Evolutionary conservation across 2,329 filamentous ascomycete genomes (phyloP).

Genomic region (Myotisia sp.): DNA sequence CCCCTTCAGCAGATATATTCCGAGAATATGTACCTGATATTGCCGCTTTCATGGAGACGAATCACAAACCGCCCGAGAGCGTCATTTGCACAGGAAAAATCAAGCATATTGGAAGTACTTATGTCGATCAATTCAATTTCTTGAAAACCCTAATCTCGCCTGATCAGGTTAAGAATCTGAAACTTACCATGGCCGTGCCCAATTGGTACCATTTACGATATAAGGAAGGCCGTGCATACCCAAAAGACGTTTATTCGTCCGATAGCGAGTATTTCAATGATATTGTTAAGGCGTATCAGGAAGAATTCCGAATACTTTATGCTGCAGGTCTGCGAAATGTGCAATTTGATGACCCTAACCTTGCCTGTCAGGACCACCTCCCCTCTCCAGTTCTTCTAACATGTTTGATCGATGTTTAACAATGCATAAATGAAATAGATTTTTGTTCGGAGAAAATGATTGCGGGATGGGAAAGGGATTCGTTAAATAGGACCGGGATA

Average conservation of each 20-base stretch:
- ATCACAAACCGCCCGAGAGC: conserved; percentile 42
- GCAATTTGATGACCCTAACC: conserved; percentile 54
- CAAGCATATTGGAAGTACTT: conserved; percentile 42
- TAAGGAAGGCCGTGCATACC: conserved; percentile 42
- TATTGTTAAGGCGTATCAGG: conserved; percentile 51
- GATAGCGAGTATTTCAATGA: conserved; percentile 51
- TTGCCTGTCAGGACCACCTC: conserved; percentile 55
- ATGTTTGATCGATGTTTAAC: not conserved
- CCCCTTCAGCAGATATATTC: conserved; percentile 38
- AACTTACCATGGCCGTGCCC: conserved; percentile 53
- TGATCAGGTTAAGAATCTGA: conserved; percentile 49
- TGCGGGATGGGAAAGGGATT: conserved; percentile 52
- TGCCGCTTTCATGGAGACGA: conserved; percentile 46
- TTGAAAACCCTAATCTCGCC: conserved; percentile 46
- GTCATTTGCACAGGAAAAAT: conserved; percentile 46
- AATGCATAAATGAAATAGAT: conserved; percentile 31
- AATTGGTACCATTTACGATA: conserved; percentile 57
- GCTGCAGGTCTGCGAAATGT: conserved; percentile 49
- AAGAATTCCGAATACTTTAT: conserved; percentile 48
- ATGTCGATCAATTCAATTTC: conserved; percentile 45
- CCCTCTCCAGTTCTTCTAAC: no score
- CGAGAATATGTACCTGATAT: conserved; percentile 47
- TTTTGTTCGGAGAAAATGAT: conserved; percentile 63
- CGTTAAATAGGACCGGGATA: conserved; percentile 51
- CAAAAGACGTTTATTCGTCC: conserved; percentile 41